phyloP scores from a whole-genome alignment of 106 monocot species.

The Dendrobium catenatum region DNA sequence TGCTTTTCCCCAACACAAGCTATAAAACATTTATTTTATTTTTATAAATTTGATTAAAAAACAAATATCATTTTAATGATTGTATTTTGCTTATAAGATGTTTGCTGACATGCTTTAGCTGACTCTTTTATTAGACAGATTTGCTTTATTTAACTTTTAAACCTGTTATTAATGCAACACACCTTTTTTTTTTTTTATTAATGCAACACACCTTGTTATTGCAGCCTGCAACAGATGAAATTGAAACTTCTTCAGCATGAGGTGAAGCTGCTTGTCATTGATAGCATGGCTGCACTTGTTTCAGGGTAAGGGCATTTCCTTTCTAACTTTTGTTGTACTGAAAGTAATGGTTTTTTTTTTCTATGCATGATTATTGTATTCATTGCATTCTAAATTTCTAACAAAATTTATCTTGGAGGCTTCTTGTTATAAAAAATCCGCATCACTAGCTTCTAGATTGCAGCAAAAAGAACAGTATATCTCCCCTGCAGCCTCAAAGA shows the following conservation, averaged over 20 bases:
- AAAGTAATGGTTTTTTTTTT: not conserved
- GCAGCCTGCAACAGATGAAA: conserved; percentile 79
- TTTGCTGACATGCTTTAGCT: not conserved
- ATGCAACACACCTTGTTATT: conserved; percentile 11
- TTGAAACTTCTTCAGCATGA: conserved; percentile 64
- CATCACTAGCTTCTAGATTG: not conserved
- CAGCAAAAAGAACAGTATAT: not conserved
- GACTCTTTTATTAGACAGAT: not conserved
- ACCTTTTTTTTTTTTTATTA: not conserved
- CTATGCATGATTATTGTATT: not conserved
- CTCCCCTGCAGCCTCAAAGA: not conserved
- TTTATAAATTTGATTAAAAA: not conserved
- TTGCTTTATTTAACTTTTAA: not conserved
- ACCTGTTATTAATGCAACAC: not conserved
- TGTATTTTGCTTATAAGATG: not conserved
- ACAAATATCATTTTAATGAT: not conserved
- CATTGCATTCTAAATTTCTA: not conserved
- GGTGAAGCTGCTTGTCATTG: conserved; percentile 84
- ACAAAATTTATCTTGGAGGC: not conserved
- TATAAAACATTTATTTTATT: not conserved
- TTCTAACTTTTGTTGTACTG: not conserved
- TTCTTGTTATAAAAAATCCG: not conserved
- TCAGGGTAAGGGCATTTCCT: conserved; percentile 32
- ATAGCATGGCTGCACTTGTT: conserved; percentile 83
- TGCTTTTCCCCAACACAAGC: not conserved